phyloP scores from a whole-genome alignment of 176 grass and related monocot genomes.

The Pharus latifolius region DNA sequence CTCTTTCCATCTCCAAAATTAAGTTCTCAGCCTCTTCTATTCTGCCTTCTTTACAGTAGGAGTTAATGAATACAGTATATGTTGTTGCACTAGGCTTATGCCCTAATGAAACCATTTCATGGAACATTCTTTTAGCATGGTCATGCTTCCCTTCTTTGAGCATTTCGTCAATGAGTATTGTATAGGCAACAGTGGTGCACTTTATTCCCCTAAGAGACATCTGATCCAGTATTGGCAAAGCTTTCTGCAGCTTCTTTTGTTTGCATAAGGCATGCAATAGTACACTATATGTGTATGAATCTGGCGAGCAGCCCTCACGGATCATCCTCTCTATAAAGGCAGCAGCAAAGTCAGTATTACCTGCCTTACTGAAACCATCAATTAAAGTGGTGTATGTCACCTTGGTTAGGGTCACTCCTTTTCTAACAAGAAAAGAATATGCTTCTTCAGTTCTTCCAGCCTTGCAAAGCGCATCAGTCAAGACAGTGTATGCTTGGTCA shows the following conservation, averaged over 20 bases:
- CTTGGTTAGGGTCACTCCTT: constrained; percentile 39
- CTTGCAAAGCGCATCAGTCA: constrained; percentile 67
- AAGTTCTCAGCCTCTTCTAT: constrained; percentile 52
- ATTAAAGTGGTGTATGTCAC: constrained; percentile 63
- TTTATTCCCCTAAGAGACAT: constrained; percentile 48
- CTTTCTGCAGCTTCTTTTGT: constrained; percentile 56
- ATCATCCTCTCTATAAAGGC: constrained; percentile 53
- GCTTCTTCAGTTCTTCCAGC: constrained; percentile 61
- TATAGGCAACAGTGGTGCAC: constrained; percentile 60
- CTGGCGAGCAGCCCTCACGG: constrained; percentile 39
- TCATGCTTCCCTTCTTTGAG: constrained; percentile 58
- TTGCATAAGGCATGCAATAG: constrained; percentile 75
- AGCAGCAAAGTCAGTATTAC: constrained; percentile 33
- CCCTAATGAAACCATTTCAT: constrained; percentile 49
- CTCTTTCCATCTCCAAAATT: constrained; percentile 59
- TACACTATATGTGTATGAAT: constrained; percentile 64
- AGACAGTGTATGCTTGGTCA: constrained; percentile 33
- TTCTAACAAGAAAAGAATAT: constrained; percentile 48
- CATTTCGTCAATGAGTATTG: constrained; percentile 74
- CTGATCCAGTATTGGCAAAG: constrained; percentile 55
- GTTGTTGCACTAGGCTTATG: constrained; percentile 59
- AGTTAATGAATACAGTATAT: constrained; percentile 67
- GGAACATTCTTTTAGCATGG: constrained; percentile 51
- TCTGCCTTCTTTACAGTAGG: constrained; percentile 53
- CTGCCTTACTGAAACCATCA: constrained; percentile 68